Evolutionary conservation across 2,329 filamentous ascomycete species (phyloP), one percentile per base, ranked within the genome.

Genomic region (Triangularia verruculosa): DNA sequence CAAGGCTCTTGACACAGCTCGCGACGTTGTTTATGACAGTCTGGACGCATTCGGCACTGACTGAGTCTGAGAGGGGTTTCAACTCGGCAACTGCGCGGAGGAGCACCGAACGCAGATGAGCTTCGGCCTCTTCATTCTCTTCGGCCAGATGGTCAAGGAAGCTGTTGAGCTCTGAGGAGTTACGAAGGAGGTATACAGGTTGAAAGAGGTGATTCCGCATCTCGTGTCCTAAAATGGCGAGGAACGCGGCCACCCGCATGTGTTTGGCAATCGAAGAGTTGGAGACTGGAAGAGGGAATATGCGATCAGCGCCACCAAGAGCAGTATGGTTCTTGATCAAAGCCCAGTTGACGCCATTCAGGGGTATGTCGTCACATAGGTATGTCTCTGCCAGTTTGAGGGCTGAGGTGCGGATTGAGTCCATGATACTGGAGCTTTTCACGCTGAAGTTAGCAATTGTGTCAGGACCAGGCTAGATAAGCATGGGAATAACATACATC

Each of bases 181-280:
- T 25, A 6, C 43, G 47, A 2, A 62, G 17, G 13, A 76, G 57
- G 59, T 76, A 75, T 1, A 66, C 72, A 2, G 74, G 74, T 39
- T 76, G 73, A 63, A 77, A 76, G 30, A 77, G 69, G 34, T 73
- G 61, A 24, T 70, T 61, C 51, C 67, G 61, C 4, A 77, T 65
- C 43, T 75, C 68, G 8, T 66, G 59, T 0, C 70, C 66, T 2
- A 77, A 47, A 39, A 74, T 64, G 11, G 68, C 71, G 6, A 77
- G 65, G 7, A 73, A 67, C 6, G 73, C 63, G 15, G 70, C 72
- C 25, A 72, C 64, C 5, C 74, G 73, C 72, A 77, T 77, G 24
- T 71, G 67, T 60, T 75, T 77, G 1, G 74, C 74, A 15, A 61
- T 58, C 1, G 53, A 20, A 2, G 72, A 69, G 65, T 76, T 77